Conservation (phyloP, 768 basidiomycete species). For the Boletus patriciae region DNA sequence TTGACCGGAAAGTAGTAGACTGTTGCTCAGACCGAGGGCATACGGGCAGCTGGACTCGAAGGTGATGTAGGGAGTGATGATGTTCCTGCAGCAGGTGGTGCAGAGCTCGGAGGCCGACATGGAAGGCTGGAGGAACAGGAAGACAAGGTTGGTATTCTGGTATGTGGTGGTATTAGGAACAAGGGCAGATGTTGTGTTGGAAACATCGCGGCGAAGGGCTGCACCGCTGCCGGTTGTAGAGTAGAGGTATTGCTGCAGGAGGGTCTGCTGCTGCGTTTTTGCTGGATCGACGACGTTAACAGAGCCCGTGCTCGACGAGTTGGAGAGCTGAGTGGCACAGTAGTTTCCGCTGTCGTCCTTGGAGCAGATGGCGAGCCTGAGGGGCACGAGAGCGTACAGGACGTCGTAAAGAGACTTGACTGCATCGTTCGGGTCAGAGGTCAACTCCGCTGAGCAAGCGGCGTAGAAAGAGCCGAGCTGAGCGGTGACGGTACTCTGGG, state of each 20-base stretch:
- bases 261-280: constrained; percentile 10
- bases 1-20: constrained; percentile 68
- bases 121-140: constrained; percentile 70
- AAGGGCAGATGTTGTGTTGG: constrained; percentile 31
- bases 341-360: constrained; percentile 70
- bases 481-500: constrained; percentile 54
- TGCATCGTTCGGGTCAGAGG: constrained; percentile 41
- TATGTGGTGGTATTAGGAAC: constrained; percentile 58
- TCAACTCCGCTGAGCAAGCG: constrained; percentile 72
- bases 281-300: constrained; percentile 10
- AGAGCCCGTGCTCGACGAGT: constrained; percentile 24
- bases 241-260: constrained; percentile 29
- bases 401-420: constrained; percentile 76
- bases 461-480: constrained; percentile 69
- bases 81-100: constrained; percentile 74
- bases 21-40: constrained; percentile 67
- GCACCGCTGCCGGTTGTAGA: constrained; percentile 20
- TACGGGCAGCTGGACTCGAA: constrained; percentile 75
- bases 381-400: constrained; percentile 68
- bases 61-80: constrained; percentile 73
- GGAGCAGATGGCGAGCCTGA: constrained; percentile 68
- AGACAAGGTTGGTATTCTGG: constrained; percentile 62
- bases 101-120: constrained; percentile 60
- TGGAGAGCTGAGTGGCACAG: constrained; percentile 58
- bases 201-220: constrained; percentile 26